Conservation (phyloP, 495 filamentous ascomycete species). For the Xylaria venustula region DNA sequence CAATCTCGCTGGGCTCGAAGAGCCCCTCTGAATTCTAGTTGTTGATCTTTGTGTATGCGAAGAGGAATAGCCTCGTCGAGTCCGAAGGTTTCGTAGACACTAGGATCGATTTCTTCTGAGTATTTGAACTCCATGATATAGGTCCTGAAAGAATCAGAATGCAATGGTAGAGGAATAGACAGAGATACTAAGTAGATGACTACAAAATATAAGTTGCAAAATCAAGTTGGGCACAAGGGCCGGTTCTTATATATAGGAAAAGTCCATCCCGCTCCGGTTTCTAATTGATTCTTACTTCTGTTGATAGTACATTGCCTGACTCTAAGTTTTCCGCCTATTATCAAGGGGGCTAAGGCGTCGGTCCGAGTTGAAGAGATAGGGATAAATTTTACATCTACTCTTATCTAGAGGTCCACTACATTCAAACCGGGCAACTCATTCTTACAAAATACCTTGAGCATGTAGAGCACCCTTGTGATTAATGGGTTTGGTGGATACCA, state of each 20-base stretch:
- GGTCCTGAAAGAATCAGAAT: neutral
- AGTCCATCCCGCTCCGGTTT: neutral
- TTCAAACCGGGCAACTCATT: neutral
- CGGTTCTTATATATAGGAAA: neutral
- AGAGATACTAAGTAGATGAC: neutral
- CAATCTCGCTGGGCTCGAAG: conserved; percentile 31
- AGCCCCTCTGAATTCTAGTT: conserved; percentile 22
- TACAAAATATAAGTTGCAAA: neutral
- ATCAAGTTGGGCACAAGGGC: neutral
- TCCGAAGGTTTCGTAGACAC: conserved; percentile 24
- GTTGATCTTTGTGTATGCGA: conserved; percentile 17
- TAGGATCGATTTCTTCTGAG: conserved; percentile 20
- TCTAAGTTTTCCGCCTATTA: neutral
- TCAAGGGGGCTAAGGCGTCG: conserved; percentile 6
- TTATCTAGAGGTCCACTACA: neutral
- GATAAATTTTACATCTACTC: neutral
- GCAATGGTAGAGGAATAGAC: neutral
- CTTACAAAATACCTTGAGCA: neutral
- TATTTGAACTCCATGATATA: conserved; percentile 27
- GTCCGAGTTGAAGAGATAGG: conserved; percentile 6
- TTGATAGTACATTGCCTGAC: neutral
- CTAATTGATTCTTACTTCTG: neutral
- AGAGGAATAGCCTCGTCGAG: conserved; percentile 23
- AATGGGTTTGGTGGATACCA: neutral
- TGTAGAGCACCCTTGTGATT: neutral